Conservation (phyloP, 768 basidiomycete species). For the Bullera alba region DNA sequence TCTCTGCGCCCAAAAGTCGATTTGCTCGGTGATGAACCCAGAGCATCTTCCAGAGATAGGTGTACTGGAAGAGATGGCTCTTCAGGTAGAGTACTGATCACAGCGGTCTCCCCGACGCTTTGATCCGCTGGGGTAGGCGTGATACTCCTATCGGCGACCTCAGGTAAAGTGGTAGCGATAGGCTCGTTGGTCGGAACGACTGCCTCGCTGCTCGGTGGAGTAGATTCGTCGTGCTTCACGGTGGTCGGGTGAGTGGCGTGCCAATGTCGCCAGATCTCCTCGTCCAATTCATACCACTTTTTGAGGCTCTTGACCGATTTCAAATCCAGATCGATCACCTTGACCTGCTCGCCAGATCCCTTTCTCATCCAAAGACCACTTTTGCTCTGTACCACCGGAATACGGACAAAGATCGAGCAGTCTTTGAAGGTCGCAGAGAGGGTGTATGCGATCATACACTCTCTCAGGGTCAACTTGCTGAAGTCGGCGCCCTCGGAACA, state of each 20-base stretch:
- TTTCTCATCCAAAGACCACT: conserved; percentile 2
- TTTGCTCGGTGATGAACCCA: too few species aligned
- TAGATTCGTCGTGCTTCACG: neutral
- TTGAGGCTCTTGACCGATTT: conserved; percentile 62
- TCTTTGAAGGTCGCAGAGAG: conserved; percentile 95
- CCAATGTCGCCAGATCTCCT: conserved; percentile 52
- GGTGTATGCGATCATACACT: conserved; percentile 66
- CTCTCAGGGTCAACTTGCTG: conserved; percentile 48
- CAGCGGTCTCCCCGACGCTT: too few species aligned
- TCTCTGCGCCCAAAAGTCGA: too few species aligned
- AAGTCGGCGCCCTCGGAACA: conserved; percentile 51
- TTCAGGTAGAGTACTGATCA: too few species aligned
- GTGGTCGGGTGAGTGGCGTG: neutral
- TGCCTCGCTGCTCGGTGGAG: neutral
- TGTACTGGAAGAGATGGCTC: too few species aligned
- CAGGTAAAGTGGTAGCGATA: too few species aligned
- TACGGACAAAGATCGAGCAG: conserved; percentile 64
- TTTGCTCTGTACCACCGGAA: neutral
- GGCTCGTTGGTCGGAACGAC: neutral
- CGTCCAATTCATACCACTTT: conserved; percentile 70
- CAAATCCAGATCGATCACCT: conserved; percentile 77
- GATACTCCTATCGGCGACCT: too few species aligned
- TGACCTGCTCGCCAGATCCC: conserved; percentile 47
- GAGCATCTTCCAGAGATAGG: too few species aligned
- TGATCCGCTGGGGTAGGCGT: too few species aligned